Base-by-base conservation (phyloP, 192 early-diverging fungal species). In the Coemansia sp. region DNA sequence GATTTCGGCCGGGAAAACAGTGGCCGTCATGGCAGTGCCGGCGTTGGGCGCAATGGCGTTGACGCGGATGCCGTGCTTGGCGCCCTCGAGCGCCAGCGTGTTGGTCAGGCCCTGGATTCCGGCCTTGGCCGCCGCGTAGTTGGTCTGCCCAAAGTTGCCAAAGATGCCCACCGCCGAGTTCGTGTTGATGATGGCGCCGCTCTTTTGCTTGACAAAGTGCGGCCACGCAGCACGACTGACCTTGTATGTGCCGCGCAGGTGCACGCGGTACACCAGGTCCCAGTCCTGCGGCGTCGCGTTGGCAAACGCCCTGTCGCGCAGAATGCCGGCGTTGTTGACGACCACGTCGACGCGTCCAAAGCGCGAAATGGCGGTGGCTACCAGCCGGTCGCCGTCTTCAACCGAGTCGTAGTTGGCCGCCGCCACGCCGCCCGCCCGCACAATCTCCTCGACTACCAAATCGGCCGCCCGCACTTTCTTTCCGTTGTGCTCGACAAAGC, bases 31-130 rank as follows among this genome's bases (percentile, higher is more conserved):
- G 44, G 88, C 83, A 4, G 96, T 98, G 38, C 94, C 95, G 14
- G 96, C 96, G 70, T 93, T 98, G 62, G 96, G 96, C 26, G 95
- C 96, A 81, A 98, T 95, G 53, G 93, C 89, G 78, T 98, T 98
- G 58, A 83, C 85, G 60, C 94, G 77, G 78, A 98, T 98, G 75
- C 95, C 95, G 75, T 88, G 84, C 69, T 91, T 89, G 61, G 83
- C 81, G 61, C 96, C 96, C 82, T 98, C 96, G 4, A 93, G 67
- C 42, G 95, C 94, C 60, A 98, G 82, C n/a, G 93, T 92, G 79
- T 90, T 89, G 73, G 88, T 93, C 53, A 98, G 74, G 37, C 93
- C 95, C 68, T 94, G 85, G 63, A 93, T 86, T 36, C 90, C 95
- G 51, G 94, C 90, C 85, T 98, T 98, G 57, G 94, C 94, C 49